A percentile compares a stretch with the other conserved stretches of the same genome.
Conservation (phyloP, 345 rosid genomes). For the Durio zibethinus region DNA sequence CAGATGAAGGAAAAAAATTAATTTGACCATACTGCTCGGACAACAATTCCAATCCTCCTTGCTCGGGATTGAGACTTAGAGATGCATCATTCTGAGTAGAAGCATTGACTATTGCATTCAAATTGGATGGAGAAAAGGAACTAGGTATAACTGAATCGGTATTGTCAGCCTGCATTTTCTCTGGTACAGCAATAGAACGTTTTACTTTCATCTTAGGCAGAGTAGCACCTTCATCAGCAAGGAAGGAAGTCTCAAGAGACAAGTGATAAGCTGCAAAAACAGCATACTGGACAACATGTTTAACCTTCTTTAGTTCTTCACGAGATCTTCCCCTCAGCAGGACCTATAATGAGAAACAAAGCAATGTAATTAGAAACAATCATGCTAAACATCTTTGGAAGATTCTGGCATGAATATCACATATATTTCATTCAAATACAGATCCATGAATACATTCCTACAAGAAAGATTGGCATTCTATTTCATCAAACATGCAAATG, state of each 20-base stretch:
- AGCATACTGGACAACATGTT: conserved; percentile 83
- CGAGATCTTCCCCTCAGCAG: conserved; percentile 68
- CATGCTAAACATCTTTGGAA: not conserved
- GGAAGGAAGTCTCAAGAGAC: conserved; percentile 92
- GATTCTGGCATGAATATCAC: not conserved
- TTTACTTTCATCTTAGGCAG: conserved; percentile 61
- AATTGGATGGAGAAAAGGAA: conserved; percentile 29
- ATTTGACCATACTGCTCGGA: conserved; percentile 37
- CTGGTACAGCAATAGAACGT: conserved; percentile 38
- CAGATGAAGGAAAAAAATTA: conserved; percentile 29
- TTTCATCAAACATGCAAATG: not conserved
- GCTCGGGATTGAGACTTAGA: conserved; percentile 27
- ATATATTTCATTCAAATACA: not conserved
- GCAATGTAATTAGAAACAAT: conserved; percentile 22
- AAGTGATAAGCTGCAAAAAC: conserved; percentile 97
- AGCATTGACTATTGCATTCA: conserved; percentile 27
- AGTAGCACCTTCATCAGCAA: conserved; percentile 98
- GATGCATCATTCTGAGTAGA: conserved; percentile 34
- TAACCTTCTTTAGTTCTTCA: conserved; percentile 91
- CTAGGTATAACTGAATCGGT: conserved; percentile 33
- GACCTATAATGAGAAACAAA: conserved; percentile 46
- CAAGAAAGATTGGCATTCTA: not conserved
- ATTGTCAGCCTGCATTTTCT: conserved; percentile 38
- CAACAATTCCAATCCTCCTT: conserved; percentile 33
- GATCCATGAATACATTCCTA: not conserved